phyloP scores from a whole-genome alignment of 2,329 filamentous ascomycete genomes.

The Metarhizium sp. region DNA sequence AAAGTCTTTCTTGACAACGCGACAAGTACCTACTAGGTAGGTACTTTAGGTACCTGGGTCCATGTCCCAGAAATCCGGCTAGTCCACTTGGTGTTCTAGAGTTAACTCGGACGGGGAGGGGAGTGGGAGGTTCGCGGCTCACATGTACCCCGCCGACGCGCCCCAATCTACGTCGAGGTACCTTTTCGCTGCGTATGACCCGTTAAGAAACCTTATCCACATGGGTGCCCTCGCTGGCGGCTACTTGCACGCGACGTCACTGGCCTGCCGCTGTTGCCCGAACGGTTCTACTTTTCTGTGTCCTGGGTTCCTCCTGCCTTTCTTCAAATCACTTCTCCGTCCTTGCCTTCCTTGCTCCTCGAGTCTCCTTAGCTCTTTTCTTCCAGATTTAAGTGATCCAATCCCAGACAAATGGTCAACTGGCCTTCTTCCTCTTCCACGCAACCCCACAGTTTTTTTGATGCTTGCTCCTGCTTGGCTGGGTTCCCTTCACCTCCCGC shows the following conservation, averaged over 20 bases:
- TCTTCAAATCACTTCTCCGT: background rate
- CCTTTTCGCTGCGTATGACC: slow-evolving; percentile 3
- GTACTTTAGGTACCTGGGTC: no score
- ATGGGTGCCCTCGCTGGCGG: slow-evolving; percentile 1
- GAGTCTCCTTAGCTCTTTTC: background rate
- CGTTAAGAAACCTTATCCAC: slow-evolving; percentile 6
- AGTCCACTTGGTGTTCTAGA: background rate
- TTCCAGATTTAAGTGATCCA: background rate
- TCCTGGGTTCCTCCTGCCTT: background rate
- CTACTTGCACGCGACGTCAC: slow-evolving; percentile 3
- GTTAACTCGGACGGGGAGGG: background rate
- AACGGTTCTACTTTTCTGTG: slow-evolving; percentile 1
- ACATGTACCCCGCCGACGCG: slow-evolving; percentile 1
- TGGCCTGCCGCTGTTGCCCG: slow-evolving; percentile 2
- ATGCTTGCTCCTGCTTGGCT: slow-evolving; percentile 8
- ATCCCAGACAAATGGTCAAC: background rate
- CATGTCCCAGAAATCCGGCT: background rate
- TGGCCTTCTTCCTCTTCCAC: slow-evolving; percentile 1
- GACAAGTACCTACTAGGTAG: no score
- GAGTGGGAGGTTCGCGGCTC: slow-evolving; percentile 2
- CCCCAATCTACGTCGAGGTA: slow-evolving; percentile 6
- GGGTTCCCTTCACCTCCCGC: slow-evolving; percentile 11
- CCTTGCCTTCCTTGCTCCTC: background rate
- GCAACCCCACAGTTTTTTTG: slow-evolving; percentile 11
- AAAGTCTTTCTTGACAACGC: no score